Conservation (phyloP, 805 yeast species). For the Phaffomyces opuntiae region DNA sequence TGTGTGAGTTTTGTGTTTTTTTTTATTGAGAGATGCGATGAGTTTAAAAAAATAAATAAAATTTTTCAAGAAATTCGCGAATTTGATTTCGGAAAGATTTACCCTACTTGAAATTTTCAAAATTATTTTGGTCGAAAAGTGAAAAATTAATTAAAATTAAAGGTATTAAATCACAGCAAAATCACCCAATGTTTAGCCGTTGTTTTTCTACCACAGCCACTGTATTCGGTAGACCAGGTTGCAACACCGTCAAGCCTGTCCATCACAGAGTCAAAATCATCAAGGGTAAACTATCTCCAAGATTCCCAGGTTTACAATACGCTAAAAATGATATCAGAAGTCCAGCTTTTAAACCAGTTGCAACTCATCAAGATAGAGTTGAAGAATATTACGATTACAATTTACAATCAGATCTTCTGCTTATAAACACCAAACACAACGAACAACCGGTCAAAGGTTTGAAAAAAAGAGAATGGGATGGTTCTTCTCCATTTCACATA, state of each 20-base stretch:
- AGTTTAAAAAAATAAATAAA: constrained; percentile 6
- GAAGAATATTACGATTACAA: constrained; percentile 70
- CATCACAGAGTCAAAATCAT: constrained; percentile 80
- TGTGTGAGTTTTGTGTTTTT: not conserved
- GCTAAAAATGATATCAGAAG: constrained; percentile 73
- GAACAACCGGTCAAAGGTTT: constrained; percentile 47
- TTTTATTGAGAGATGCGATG: constrained; percentile 3
- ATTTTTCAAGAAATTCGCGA: constrained; percentile 2
- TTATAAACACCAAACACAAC: constrained; percentile 69
- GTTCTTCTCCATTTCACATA: constrained; percentile 79
- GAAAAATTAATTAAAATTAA: not conserved
- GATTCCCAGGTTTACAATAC: constrained; percentile 59
- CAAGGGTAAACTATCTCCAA: constrained; percentile 69
- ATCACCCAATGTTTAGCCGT: constrained; percentile 10
- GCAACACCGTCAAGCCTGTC: constrained; percentile 80
- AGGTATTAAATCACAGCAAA: not conserved
- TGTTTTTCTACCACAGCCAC: constrained; percentile 17
- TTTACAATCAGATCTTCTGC: constrained; percentile 66
- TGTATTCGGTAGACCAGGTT: constrained; percentile 41
- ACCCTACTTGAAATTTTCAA: not conserved
- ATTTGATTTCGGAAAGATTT: not conserved
- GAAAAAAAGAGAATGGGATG: constrained; percentile 80
- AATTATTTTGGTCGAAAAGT: not conserved
- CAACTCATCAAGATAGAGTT: constrained; percentile 75
- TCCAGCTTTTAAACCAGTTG: constrained; percentile 67